Base-by-base conservation (phyloP, 2,329 filamentous ascomycete species). In the Pezicula carpinea region DNA sequence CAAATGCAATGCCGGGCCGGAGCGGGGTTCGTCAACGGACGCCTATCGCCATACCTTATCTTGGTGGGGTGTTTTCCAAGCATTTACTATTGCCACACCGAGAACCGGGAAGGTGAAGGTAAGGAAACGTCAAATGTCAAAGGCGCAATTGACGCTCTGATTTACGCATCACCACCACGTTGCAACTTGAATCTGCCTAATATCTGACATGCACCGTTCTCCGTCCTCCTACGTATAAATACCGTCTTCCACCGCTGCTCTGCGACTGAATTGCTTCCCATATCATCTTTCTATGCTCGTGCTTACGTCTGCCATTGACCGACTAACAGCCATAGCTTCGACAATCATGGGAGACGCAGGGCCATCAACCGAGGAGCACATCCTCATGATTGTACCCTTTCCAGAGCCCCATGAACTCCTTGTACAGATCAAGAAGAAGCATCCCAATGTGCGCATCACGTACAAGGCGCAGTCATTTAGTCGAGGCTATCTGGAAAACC, bases 311-410 rank as follows among this genome's bases (percentile, higher is more conserved):
- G 7, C 36, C 31, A 22, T 5, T 2, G 18, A 34, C 40, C 13
- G 22, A 38, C 39, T 22, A 15, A 21, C 44, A 32, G 22, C 33
- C 10, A 40, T 15, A 13, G 38, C 48, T 43, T 40, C 41, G 18
- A 43, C 57, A 47, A 64, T 53, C 40, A 76, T 76, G 72, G 73
- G 72, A 17, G 72, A 70, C 48, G 70, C 68, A 44, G 56, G 63
- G 43, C 61, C 60, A 40, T 33, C 55, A 17, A 52, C 61, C 36
- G 54, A 61, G 44, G 69, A 68, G 49, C 60, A 64, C 46, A 64
- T 78, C 31, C 64, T 77, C 19, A 62, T 67, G 51, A 59, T 70
- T 17, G 54, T 74, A 1, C 69, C 69, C 2, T 68, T 66, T 45
- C 64, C 69, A 6, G 66, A 70, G 44, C 67, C 70, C n/a, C 62